Evolutionary conservation across 2,329 filamentous ascomycete genomes (phyloP).

Genomic region (Botrytis fragariae): DNA sequence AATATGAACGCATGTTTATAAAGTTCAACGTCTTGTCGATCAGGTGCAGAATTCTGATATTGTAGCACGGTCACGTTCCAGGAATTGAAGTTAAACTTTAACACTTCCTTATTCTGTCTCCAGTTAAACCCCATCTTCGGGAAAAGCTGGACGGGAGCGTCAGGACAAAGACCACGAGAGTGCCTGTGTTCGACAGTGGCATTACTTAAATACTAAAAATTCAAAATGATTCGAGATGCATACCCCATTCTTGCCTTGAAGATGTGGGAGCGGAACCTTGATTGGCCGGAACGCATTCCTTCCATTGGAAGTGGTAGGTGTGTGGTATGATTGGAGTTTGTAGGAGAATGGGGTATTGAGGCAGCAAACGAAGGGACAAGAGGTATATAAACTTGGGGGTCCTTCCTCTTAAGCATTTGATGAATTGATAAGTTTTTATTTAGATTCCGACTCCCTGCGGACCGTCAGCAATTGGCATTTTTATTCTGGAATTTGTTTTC

Average conservation of each 20-base stretch:
- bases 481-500: not conserved
- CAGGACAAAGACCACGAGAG: conserved; percentile 8
- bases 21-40: not conserved
- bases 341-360: conserved; percentile 2
- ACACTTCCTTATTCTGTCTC: not conserved
- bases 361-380: not conserved
- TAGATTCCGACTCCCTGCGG: not conserved
- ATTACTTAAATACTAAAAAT: not conserved
- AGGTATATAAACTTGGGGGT: conserved; percentile 10
- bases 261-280: not conserved
- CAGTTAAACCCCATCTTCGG: conserved; percentile 6
- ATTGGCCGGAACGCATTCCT: not conserved
- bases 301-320: not conserved
- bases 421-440: not conserved
- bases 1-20: not conserved
- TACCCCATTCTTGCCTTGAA: conserved; percentile 11
- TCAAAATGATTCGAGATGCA: not conserved
- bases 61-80: conserved; percentile 1
- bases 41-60: not conserved
- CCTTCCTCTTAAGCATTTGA: not conserved
- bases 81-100: not conserved
- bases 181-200: conserved; percentile 3
- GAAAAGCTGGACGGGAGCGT: not conserved
- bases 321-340: conserved; percentile 1
- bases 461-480: not conserved